A percentile compares a stretch with the other conserved stretches of the same genome.
phyloP scores from a whole-genome alignment of 169 alveolate genomes.

The Eimeria maxima region DNA sequence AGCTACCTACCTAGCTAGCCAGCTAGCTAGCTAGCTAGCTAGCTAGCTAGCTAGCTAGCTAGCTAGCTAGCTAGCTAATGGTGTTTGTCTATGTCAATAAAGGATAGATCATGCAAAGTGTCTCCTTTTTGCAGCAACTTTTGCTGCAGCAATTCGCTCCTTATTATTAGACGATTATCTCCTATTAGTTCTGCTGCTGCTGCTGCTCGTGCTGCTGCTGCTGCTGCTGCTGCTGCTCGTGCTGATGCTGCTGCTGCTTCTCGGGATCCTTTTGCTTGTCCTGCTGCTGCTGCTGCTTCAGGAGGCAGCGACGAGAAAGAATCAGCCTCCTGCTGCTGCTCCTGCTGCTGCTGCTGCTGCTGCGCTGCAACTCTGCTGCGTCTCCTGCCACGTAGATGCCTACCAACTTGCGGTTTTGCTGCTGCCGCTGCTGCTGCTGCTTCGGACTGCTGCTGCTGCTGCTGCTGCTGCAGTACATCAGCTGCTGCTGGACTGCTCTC shows the following conservation, averaged over 20 bases:
- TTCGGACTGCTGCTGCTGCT: neutral
- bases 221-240: conserved; percentile 40
- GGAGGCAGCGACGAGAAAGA: no score
- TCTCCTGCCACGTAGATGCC: neutral
- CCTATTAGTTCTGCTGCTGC: conserved; percentile 8
- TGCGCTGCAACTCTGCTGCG: no score
- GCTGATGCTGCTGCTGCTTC: no score
- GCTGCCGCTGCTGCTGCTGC: conserved; percentile 18
- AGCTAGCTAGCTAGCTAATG: no score
- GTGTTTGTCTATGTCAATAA: neutral
- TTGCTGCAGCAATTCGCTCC: conserved; percentile 17
- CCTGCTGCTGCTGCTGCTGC: neutral
- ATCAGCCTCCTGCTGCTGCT: no score
- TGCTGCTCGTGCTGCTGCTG: neutral
- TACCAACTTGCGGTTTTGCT: neutral
- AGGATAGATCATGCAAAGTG: neutral
- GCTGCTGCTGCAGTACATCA: conserved; percentile 43
- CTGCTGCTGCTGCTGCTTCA: no score
- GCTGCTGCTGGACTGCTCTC: neutral
- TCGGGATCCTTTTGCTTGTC: no score
- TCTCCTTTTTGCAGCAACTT: conserved; percentile 21
- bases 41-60: neutral
- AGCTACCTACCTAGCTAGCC: no score
- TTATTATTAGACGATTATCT: conserved; percentile 15
- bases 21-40: neutral